Base-by-base conservation (phyloP, 768 basidiomycete species). In the Termitomyces titanicus region DNA sequence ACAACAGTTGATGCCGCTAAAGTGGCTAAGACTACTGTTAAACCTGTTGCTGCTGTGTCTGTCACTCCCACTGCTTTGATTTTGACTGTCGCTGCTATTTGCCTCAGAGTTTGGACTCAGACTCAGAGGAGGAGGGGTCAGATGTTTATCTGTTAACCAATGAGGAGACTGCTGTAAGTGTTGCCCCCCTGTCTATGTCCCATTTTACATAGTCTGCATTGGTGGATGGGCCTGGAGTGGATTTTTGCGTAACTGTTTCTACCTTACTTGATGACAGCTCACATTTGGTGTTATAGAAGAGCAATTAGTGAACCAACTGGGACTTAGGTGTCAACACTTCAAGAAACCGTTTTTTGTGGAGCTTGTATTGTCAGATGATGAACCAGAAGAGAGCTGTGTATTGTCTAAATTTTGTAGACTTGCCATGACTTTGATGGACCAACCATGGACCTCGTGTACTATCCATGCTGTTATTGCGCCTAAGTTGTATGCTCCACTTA, bases 401-500 rank as follows among this genome's bases (percentile, higher is more conserved):
- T 42, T 65, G 8, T 40, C 51, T 13, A 11, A 64, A 5, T 68
- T 57, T 54, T 60, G 64, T 7, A 54, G 55, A 11, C 48, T 68
- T 2, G 18, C 44, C 4, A 22, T 66, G 6, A 53, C 57, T n/a
- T 67, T 66, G 4, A 11, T 9, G 5, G 49, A 66, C 43, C 33
- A 54, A 13, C 17, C 18, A 27, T 67, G 64, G 63, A 45, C 54
- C 45, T 59, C 61, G 3, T 42, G 20, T 24, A 9, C 53, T 15
- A 46, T 63, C 3, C 35, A 38, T 3, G 65, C 70, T 0, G 17
- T 74, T 3, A 31, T 74, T 3, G 57, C 65, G 0, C 64, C 66
- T 0, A 37, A 38, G 1, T 61, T 74, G 1, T 68, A 62, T 35
- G 58, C 51, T 2, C 65, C 66, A 3, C 31, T 77, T 7, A 51